These are phyloP conservation scores for Stemphylium beticola DNA, from an alignment of 2,329 filamentous ascomycete genomes.

Conservation along the genomic window DNA sequence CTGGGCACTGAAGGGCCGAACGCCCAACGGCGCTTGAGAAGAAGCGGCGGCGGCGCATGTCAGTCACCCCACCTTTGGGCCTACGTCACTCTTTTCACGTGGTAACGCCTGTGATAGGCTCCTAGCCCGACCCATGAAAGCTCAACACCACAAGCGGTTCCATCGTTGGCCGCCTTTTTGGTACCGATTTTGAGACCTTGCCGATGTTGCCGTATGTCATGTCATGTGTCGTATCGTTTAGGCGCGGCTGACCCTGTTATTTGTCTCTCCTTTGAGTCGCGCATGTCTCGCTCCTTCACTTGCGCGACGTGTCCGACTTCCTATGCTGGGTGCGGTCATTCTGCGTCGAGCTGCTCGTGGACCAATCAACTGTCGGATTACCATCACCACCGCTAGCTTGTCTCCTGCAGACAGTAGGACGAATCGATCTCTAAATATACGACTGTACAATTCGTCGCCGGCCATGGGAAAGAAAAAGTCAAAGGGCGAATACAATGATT, in stretches of 20 bases:
- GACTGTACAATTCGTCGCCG: not conserved
- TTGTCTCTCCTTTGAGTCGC: not conserved
- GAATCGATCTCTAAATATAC: not conserved
- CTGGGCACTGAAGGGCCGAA: conserved; percentile 15
- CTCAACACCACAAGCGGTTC: conserved; percentile 14
- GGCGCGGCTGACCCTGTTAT: not conserved
- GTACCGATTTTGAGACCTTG: conserved; percentile 1
- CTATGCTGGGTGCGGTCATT: conserved; percentile 10
- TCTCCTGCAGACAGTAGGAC: not conserved
- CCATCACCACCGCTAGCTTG: not conserved
- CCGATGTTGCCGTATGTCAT: conserved; percentile 5
- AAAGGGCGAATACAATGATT: conserved; percentile 43
- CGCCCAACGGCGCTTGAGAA: conserved; percentile 4
- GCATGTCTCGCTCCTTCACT: not conserved
- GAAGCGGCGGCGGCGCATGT: conserved; percentile 13
- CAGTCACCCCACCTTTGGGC: conserved; percentile 17
- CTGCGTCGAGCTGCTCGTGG: conserved; percentile 1
- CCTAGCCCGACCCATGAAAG: not conserved
- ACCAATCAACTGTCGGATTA: conserved; percentile 11
- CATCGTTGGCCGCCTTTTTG: conserved; percentile 1
- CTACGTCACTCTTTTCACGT: conserved; percentile 18
- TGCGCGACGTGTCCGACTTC: not conserved
- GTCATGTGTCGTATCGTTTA: conserved; percentile 2
- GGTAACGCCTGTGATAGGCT: conserved; percentile 10
- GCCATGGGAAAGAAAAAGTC: conserved; percentile 41